Evolutionary conservation across 257 asterid species (phyloP).

Genomic region (Gentiana dahurica): DNA sequence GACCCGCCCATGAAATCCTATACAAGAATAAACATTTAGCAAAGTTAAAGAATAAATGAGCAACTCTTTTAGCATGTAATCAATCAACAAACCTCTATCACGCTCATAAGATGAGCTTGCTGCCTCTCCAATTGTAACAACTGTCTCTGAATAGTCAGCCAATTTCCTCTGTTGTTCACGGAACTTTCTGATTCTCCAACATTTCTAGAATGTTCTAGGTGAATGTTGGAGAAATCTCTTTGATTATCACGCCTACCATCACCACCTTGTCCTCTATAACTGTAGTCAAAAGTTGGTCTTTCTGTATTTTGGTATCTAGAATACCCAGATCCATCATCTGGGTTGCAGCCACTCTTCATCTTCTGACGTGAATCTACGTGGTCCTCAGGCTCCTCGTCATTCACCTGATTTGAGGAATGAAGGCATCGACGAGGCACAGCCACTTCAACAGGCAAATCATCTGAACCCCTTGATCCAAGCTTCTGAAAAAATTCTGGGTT

Average conservation of each 20-base stretch:
- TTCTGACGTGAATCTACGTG: constrained; percentile 34
- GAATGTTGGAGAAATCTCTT: constrained; percentile 38
- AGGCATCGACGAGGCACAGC: constrained; percentile 73
- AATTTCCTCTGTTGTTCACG: constrained; percentile 62
- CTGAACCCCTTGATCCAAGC: constrained; percentile 75
- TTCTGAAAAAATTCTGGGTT: constrained; percentile 96
- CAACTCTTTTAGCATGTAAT: constrained; percentile 1
- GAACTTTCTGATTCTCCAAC: constrained; percentile 58
- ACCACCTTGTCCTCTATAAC: constrained; percentile 21
- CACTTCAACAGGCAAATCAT: constrained; percentile 91
- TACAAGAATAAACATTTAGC: constrained; percentile 15
- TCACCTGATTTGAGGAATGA: constrained; percentile 45
- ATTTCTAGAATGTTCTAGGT: constrained; percentile 43
- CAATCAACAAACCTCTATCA: constrained; percentile 65
- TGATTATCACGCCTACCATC: constrained; percentile 37
- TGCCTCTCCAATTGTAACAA: constrained; percentile 81
- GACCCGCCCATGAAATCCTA: constrained; percentile 99
- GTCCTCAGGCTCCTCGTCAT: constrained; percentile 44
- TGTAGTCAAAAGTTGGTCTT: constrained; percentile 28
- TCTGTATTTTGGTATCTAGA: constrained; percentile 24
- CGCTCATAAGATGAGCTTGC: constrained; percentile 84
- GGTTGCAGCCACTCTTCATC: constrained; percentile 29
- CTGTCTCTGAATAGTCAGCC: constrained; percentile 91
- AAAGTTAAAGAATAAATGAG: constrained; percentile 13
- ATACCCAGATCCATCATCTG: constrained; percentile 26